These are phyloP conservation scores for Chlamydomonas sp. DNA, from an alignment of 139 green algal genomes.

Conservation along the genomic window DNA sequence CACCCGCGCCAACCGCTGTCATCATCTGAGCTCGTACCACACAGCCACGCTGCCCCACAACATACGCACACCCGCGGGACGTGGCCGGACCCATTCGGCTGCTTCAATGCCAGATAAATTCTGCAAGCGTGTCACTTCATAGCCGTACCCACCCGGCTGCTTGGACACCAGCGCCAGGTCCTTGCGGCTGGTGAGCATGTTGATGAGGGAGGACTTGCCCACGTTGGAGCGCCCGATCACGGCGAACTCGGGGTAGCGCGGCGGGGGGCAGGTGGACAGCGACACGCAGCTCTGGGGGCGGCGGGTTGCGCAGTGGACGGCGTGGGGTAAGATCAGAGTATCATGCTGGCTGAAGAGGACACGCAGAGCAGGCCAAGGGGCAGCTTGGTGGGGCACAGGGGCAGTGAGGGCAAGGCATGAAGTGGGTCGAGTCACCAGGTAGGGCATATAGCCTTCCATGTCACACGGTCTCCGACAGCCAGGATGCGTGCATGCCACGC, in stretches of 20 bases:
- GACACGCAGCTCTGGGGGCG: conserved; percentile 29
- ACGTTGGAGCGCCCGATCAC: conserved; percentile 97
- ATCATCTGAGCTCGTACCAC: too few species aligned
- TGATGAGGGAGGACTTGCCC: conserved; percentile 98
- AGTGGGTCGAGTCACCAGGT: too few species aligned
- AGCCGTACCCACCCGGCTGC: conserved; percentile 76
- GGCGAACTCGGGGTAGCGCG: conserved; percentile 90
- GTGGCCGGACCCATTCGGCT: not conserved
- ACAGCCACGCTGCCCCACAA: not conserved
- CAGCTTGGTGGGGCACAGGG: too few species aligned
- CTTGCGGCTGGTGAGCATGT: conserved; percentile 86
- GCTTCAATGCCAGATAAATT: too few species aligned
- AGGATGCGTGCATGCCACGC: too few species aligned
- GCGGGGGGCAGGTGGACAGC: conserved; percentile 75
- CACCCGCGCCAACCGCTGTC: too few species aligned
- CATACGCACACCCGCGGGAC: not conserved
- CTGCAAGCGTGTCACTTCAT: too few species aligned
- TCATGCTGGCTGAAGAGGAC: not conserved
- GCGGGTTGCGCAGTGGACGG: not conserved
- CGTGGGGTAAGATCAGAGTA: not conserved
- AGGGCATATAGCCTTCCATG: too few species aligned
- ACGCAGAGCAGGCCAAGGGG: not conserved
- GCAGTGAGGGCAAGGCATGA: too few species aligned
- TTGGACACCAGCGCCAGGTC: conserved; percentile 93
- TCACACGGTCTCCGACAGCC: too few species aligned